Evolutionary conservation across 352 stramenopile genomes (phyloP).

Genomic region (Globisporangium uncinulatum): DNA sequence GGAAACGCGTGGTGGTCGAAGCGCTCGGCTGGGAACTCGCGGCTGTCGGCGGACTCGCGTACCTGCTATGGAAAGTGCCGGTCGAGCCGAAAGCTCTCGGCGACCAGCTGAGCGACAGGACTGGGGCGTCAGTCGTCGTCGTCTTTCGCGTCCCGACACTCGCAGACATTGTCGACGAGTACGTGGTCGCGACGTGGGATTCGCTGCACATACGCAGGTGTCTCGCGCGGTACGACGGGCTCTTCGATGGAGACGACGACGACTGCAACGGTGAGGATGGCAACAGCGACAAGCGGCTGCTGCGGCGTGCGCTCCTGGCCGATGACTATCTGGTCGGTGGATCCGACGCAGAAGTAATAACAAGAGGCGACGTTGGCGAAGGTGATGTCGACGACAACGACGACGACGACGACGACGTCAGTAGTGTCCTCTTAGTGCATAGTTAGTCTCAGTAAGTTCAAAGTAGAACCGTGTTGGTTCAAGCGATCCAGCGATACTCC

Average conservation of each 20-base stretch:
- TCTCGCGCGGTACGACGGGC: constrained; percentile 10
- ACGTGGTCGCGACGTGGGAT: constrained; percentile 7
- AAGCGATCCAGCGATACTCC: too few species aligned
- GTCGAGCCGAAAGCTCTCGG: background rate
- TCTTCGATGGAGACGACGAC: constrained; percentile 6
- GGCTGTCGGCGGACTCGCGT: background rate
- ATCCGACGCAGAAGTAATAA: too few species aligned
- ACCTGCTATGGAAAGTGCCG: constrained; percentile 10
- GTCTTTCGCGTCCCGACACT: constrained; percentile 8
- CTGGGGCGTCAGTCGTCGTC: too few species aligned
- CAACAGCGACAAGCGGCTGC: background rate
- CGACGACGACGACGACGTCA: background rate
- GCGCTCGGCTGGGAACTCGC: constrained; percentile 10
- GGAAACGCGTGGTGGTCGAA: constrained; percentile 4
- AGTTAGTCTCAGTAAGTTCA: too few species aligned
- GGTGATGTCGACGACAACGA: background rate
- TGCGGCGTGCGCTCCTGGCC: constrained; percentile 1
- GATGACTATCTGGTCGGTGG: background rate
- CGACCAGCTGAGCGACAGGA: too few species aligned
- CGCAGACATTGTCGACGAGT: constrained; percentile 9
- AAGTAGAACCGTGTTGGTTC: too few species aligned
- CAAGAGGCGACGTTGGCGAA: too few species aligned
- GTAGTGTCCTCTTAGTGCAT: too few species aligned
- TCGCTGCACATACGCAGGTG: constrained; percentile 8
- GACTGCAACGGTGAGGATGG: background rate